These are phyloP conservation scores for Helianthus annuus DNA, from an alignment of 129 eudicot species.

Conservation along the genomic window DNA sequence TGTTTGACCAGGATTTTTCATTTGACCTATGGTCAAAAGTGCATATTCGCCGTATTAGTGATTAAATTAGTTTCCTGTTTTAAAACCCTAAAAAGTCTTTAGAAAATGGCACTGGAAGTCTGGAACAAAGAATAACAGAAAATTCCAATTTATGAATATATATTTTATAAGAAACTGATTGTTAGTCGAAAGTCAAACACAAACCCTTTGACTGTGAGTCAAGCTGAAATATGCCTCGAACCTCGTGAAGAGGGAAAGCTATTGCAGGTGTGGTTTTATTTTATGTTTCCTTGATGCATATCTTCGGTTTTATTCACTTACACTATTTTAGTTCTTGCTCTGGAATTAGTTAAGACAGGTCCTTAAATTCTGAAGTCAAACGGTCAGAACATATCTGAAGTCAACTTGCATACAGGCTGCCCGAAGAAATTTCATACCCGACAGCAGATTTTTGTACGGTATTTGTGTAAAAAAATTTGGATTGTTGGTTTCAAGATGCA, in stretches of 20 bases:
- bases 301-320: slow-evolving; percentile 1
- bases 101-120: background rate
- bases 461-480: background rate
- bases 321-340: background rate
- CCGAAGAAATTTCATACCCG: background rate
- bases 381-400: background rate
- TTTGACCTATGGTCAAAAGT: background rate
- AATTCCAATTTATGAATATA: background rate
- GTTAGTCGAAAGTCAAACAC: slow-evolving; percentile 5
- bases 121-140: background rate
- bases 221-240: background rate
- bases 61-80: background rate
- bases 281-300: background rate
- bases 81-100: background rate
- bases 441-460: background rate
- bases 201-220: background rate
- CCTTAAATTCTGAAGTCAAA: background rate
- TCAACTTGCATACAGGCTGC: background rate
- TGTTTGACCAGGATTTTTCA: background rate
- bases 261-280: background rate
- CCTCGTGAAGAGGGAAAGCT: background rate
- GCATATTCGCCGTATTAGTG: background rate
- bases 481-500: background rate
- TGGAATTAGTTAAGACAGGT: background rate
- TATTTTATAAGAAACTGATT: background rate